A percentile compares a stretch with the other conserved stretches of the same genome.
phyloP scores from a whole-genome alignment of 2,329 filamentous ascomycete genomes.

The Pseudogymnoascus pannorum region DNA sequence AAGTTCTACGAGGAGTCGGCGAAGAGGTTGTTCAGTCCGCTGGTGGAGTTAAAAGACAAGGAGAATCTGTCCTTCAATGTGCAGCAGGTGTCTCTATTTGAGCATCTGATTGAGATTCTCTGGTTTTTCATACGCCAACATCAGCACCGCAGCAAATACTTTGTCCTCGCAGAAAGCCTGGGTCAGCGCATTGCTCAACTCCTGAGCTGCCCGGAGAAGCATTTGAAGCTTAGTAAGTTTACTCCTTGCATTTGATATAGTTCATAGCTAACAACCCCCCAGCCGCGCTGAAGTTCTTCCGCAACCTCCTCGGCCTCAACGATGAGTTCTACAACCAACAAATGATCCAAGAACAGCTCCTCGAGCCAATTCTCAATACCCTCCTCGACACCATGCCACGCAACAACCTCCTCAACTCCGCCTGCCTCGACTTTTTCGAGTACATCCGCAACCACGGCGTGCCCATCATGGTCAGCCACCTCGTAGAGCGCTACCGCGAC shows the following conservation, averaged over 20 bases:
- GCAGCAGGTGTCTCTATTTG: conserved; percentile 83
- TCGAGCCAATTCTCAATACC: conserved; percentile 79
- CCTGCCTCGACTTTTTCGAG: conserved; percentile 89
- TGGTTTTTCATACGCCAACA: conserved; percentile 93
- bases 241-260: conserved; percentile 19
- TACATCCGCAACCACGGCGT: conserved; percentile 76
- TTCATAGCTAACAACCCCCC: conserved; percentile 14
- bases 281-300: conserved; percentile 92
- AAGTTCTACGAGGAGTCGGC: conserved; percentile 87
- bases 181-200: conserved; percentile 75
- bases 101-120: conserved; percentile 84
- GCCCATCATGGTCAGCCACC: conserved; percentile 72
- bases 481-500: conserved; percentile 78
- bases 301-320: conserved; percentile 73
- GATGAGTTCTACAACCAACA: conserved; percentile 89
- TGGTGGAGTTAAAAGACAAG: conserved; percentile 70
- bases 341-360: conserved; percentile 70
- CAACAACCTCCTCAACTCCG: conserved; percentile 89
- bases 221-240: conserved; percentile 74
- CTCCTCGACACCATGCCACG: conserved; percentile 79
- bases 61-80: conserved; percentile 65
- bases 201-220: conserved; percentile 77
- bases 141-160: conserved; percentile 76
- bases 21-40: conserved; percentile 74
- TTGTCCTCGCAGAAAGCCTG: conserved; percentile 74